Evolutionary conservation across 2,329 filamentous ascomycete genomes (phyloP), one percentile per base, ranked within the genome.

Genomic region (Aspergillus fumigatus): DNA sequence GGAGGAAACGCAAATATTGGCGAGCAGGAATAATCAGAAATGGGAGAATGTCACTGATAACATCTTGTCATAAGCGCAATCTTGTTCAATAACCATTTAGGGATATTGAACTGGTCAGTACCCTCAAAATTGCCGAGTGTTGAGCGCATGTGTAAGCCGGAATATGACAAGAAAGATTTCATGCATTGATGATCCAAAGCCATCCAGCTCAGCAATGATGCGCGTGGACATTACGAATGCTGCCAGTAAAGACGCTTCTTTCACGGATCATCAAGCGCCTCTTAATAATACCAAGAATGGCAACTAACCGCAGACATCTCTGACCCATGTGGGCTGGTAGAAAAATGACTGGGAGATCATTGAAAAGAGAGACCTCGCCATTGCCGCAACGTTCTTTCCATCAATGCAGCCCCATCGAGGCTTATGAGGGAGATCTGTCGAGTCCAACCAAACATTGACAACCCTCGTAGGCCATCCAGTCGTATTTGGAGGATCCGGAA

Each of bases 381-480:
- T 17, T 40, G 43, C 14, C n/a, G 8, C 11, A 47, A 17, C 11
- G 43, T 14, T 14, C 21, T 21, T 47, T 51, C 43, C 55, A 57
- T 52, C 51, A 50, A 59, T 56, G 54, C 55, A 57, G 54, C 52
- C 60, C 56, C 48, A 35, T n/a, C 53, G 53, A 56, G 43, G 59
- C 47, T 53, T 51, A 59, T 17, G 32, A 45, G 29, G 17, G 9
- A 45, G 56, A 52, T 59, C 29, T 50, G 52, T 57, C 57, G 58
- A 47, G 57, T 50, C 43, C 27, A 57, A 50, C 41, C 41, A 57
- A 45, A 53, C 56, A 51, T 47, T 47, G 56, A 60, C 52, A 57
- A 52, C 49, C 52, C 55, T 54, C 56, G 50, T 55, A 58, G 54
- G 48, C 52, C 52, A 59, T 61, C 47, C 41, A 62, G 51, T 58